phyloP scores from a whole-genome alignment of 2,329 filamentous ascomycete genomes.

The Epichloe bromicola region DNA sequence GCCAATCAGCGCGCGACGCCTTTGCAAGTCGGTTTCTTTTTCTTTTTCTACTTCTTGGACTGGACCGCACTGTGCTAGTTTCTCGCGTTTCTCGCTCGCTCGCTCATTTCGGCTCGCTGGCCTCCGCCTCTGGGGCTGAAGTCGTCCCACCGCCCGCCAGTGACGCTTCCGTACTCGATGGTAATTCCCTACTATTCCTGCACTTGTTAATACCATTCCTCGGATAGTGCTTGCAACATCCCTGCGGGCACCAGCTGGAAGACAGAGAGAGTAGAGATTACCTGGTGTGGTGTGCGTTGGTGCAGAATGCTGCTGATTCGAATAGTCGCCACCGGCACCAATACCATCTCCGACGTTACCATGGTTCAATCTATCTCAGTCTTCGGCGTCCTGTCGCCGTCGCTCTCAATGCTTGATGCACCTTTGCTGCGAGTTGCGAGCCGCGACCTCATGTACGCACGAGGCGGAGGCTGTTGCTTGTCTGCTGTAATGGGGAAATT shows the following conservation, averaged over 20 bases:
- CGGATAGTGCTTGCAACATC: too few species aligned
- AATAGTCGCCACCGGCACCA: not conserved
- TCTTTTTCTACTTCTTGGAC: not conserved
- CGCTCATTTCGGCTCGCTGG: not conserved
- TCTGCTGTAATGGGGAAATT: not conserved
- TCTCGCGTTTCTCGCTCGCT: not conserved
- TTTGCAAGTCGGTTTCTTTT: not conserved
- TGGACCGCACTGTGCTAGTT: too few species aligned
- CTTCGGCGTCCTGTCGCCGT: too few species aligned
- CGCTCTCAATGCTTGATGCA: not conserved
- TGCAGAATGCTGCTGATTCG: not conserved
- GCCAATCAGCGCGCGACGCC: conserved; percentile 1
- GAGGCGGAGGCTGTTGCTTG: not conserved
- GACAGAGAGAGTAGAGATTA: too few species aligned
- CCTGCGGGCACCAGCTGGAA: too few species aligned
- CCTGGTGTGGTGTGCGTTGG: not conserved
- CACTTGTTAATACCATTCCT: too few species aligned
- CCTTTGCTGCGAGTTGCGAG: not conserved
- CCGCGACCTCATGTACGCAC: not conserved
- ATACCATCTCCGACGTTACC: not conserved
- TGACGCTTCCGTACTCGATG: too few species aligned
- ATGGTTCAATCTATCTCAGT: too few species aligned
- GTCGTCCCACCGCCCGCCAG: not conserved
- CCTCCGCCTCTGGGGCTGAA: not conserved
- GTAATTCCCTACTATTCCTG: too few species aligned